Evolutionary conservation across 805 yeast species (phyloP).

Genomic region (Clavispora fructus): DNA sequence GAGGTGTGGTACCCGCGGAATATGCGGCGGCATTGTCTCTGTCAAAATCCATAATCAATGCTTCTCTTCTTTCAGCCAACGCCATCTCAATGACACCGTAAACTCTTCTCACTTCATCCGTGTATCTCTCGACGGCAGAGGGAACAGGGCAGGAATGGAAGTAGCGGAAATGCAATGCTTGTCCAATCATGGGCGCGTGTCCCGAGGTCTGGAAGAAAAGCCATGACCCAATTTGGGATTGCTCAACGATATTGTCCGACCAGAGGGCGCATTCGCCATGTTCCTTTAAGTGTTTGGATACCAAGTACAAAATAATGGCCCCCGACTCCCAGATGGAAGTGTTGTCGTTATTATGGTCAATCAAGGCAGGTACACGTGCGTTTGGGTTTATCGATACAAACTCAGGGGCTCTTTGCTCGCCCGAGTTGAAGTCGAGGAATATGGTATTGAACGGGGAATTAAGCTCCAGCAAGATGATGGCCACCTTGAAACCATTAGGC

Average conservation of each 20-base stretch:
- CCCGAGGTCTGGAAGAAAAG: constrained; percentile 93
- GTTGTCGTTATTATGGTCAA: constrained; percentile 80
- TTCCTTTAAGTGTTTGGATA: constrained; percentile 59
- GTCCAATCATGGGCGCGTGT: constrained; percentile 98
- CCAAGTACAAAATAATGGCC: constrained; percentile 79
- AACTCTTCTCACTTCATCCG: constrained; percentile 88
- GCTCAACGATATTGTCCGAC: constrained; percentile 74
- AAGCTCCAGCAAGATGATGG: constrained; percentile 81
- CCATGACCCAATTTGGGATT: constrained; percentile 83
- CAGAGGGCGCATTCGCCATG: constrained; percentile 69
- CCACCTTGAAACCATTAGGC: constrained; percentile 95
- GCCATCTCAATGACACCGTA: constrained; percentile 95
- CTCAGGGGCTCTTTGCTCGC: constrained; percentile 92
- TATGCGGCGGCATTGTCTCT: constrained; percentile 83
- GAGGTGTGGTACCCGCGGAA: constrained; percentile 81
- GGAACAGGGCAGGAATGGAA: constrained; percentile 84
- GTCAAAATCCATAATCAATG: constrained; percentile 83
- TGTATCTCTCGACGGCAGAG: constrained; percentile 84
- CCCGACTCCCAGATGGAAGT: constrained; percentile 93
- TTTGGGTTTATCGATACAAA: constrained; percentile 92
- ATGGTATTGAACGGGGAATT: constrained; percentile 75
- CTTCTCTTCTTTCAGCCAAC: constrained; percentile 86
- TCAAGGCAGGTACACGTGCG: constrained; percentile 91
- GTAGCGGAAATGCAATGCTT: constrained; percentile 88
- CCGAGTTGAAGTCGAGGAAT: constrained; percentile 77